Percentiles rank a stretch among this genome's conserved stretches.
phyloP scores from a whole-genome alignment of 202 grass and related monocot genomes.

The Musa balbisiana region DNA sequence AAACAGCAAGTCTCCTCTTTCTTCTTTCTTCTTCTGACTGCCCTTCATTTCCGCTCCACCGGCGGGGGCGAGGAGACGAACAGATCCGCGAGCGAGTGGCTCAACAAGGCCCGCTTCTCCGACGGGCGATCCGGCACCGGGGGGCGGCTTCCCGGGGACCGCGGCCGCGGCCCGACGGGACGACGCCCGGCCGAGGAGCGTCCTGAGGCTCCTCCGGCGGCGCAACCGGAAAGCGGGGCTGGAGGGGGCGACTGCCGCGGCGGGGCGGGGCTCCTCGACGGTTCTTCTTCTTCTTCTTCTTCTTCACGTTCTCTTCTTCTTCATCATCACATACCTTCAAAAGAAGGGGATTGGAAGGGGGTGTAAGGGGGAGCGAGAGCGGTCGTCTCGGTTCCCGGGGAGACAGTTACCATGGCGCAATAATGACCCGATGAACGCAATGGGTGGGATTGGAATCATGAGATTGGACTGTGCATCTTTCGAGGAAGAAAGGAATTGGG shows the following conservation, averaged over 20 bases:
- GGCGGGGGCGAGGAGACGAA: constrained; percentile 12
- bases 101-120: constrained; percentile 2
- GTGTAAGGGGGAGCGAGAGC: background rate
- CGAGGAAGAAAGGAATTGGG: constrained; percentile 9
- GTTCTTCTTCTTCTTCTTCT: background rate
- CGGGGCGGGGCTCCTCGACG: background rate
- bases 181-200: background rate
- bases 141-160: background rate
- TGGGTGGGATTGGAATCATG: background rate
- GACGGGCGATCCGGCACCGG: background rate
- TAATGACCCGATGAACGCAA: background rate
- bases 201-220: constrained; percentile 6
- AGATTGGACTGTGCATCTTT: constrained; percentile 16
- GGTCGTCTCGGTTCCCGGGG: background rate
- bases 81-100: constrained; percentile 17
- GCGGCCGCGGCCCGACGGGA: background rate
- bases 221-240: constrained; percentile 11
- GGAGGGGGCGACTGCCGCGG: background rate
- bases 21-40: too few relatives aligned
- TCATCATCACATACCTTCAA: background rate
- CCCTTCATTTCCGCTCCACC: background rate
- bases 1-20: background rate
- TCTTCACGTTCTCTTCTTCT: background rate
- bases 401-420: constrained; percentile 6
- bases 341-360: background rate